These are phyloP conservation scores for Pezicula carpinea DNA, from an alignment of 2,329 filamentous ascomycete genomes.

Conservation along the genomic window DNA sequence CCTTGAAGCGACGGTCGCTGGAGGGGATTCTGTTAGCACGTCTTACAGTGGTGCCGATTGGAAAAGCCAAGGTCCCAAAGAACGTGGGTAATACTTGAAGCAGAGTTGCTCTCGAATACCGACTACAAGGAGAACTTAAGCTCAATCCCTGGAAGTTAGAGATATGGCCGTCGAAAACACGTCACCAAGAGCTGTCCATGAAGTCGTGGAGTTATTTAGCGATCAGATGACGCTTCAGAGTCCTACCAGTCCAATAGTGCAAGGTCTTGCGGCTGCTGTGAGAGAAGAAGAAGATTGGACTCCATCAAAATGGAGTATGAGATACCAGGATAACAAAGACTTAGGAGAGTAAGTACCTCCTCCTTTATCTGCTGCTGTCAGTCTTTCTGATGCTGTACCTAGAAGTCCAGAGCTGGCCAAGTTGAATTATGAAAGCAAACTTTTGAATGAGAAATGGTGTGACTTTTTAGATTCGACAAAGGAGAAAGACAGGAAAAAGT, in stretches of 20 bases:
- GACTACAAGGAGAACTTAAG: too few relatives aligned
- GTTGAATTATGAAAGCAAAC: background rate
- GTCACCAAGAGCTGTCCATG: background rate
- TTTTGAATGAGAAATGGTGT: constrained; percentile 1
- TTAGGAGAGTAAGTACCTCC: constrained; percentile 1
- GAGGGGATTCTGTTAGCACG: too few relatives aligned
- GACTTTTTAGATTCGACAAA: background rate
- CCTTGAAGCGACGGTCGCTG: too few relatives aligned
- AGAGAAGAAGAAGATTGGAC: background rate
- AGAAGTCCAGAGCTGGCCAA: background rate
- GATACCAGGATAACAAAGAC: background rate
- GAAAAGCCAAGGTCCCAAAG: too few relatives aligned
- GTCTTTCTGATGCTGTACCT: background rate
- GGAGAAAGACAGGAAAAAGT: constrained; percentile 2
- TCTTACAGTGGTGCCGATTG: too few relatives aligned
- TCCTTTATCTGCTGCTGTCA: background rate
- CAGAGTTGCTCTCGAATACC: too few relatives aligned
- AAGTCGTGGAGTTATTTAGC: background rate
- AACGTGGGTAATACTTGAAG: too few relatives aligned
- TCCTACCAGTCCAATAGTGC: background rate
- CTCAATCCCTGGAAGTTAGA: too few relatives aligned
- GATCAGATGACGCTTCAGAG: background rate
- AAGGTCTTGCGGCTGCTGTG: background rate
- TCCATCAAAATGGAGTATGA: constrained; percentile 1
- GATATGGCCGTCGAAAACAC: background rate